Evolutionary conservation across 2,329 filamentous ascomycete species (phyloP), one percentile per base, ranked within the genome.

Genomic region (Aurifilum marmelostoma): DNA sequence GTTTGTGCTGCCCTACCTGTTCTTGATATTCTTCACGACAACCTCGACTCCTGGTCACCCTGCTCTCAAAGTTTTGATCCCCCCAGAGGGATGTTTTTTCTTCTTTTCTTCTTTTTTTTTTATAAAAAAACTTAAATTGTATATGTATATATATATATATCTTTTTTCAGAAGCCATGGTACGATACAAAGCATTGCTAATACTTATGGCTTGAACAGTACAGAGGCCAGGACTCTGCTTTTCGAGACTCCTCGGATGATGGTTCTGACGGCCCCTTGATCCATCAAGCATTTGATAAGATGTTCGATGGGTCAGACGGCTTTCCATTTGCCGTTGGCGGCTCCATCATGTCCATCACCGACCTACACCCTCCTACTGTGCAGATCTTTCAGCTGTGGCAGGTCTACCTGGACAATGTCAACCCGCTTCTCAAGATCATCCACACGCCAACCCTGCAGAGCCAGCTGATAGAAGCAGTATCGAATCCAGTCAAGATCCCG

Each of bases 361-460:
- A 80, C 63, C 76, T 81, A 21, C 87, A 88, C 71, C 88, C 88
- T 12, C 76, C 84, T 1, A 80, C 85, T 32, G 84, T 89, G 27
- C 86, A 89, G 69, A 88, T 89, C 66, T 85, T 90, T 69, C 84
- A 87, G 72, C 80, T 90, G 24, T 92, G 90, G 90, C 89, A 92
- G 77, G 83, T 87, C 21, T 92, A 91, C 75, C 83, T 92, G 56
- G 86, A 88, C 71, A 91, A 91, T 73, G 87, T 92, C 73, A 89
- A 92, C 73, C 89, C 90, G 0, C 76, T 93, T 7, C 81, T 91
- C 61, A 92, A 91, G 74, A 82, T 92, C 67, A 89, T 88, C 0
- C 90, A 92, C 74, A 85, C 87, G 0, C 89, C 89, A 0, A 91
- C 85, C 1, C 79, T 92, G 0, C 89, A 92, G 75, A 81, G 80